Conservation (phyloP, 805 yeast genomes). For the Myxozyma neglecta region DNA sequence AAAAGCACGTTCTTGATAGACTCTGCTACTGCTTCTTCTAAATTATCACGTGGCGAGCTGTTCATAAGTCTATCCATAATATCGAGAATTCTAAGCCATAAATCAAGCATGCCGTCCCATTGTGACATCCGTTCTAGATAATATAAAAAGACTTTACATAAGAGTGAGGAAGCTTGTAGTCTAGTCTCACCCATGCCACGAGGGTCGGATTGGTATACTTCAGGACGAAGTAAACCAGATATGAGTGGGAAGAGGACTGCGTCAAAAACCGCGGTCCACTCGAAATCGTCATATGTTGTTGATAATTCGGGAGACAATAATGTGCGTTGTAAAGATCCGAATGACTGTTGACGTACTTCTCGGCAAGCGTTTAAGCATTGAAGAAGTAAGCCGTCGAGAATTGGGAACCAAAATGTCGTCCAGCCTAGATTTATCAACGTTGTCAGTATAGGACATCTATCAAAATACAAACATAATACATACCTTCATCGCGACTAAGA, state of each 20-base stretch:
- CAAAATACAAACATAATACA: slow-evolving; percentile 5
- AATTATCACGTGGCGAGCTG: slow-evolving; percentile 42
- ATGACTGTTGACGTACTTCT: slow-evolving; percentile 67
- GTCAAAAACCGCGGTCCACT: slow-evolving; percentile 55
- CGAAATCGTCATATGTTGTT: slow-evolving; percentile 27
- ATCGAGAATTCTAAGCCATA: slow-evolving; percentile 43
- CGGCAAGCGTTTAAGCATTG: slow-evolving; percentile 89
- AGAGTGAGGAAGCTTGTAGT: slow-evolving; percentile 61
- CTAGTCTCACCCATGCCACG: slow-evolving; percentile 66
- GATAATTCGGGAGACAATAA: slow-evolving; percentile 46
- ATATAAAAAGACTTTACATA: slow-evolving; percentile 64
- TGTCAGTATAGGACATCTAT: background rate
- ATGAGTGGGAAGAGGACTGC: slow-evolving; percentile 74
- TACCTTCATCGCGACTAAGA: slow-evolving; percentile 39
- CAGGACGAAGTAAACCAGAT: slow-evolving; percentile 64
- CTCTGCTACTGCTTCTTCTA: slow-evolving; percentile 45
- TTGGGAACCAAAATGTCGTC: slow-evolving; percentile 50
- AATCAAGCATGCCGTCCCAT: slow-evolving; percentile 36
- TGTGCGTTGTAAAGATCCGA: slow-evolving; percentile 57
- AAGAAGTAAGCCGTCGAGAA: slow-evolving; percentile 79
- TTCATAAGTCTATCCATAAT: slow-evolving; percentile 44
- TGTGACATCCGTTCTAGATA: slow-evolving; percentile 43
- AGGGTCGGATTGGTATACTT: slow-evolving; percentile 59
- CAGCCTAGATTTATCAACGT: slow-evolving; percentile 17
- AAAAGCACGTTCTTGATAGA: slow-evolving; percentile 46